Percentiles rank a stretch among this genome's conserved stretches.
These are phyloP conservation scores for Claviceps lovelessii DNA, from an alignment of 2,329 filamentous ascomycete species.

Conservation along the genomic window DNA sequence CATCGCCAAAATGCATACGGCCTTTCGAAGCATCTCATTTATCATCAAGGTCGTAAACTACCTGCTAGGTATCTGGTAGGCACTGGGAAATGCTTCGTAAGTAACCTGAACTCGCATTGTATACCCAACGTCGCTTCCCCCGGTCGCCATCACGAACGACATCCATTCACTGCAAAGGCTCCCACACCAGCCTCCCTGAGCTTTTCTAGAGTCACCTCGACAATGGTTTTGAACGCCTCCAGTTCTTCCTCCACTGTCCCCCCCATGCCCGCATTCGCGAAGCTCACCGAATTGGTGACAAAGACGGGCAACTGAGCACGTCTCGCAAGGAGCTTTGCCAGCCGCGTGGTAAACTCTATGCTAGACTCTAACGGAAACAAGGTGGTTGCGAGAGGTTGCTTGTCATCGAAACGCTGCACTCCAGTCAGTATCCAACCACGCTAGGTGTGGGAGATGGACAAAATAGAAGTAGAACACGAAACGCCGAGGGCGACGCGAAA, in stretches of 20 bases:
- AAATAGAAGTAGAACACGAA: neutral
- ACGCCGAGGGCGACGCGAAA: neutral
- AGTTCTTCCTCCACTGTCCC: slow-evolving; percentile 87
- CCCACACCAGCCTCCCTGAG: slow-evolving; percentile 12
- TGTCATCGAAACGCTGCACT: slow-evolving; percentile 34
- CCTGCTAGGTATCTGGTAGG: neutral
- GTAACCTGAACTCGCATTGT: neutral
- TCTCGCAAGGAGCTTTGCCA: slow-evolving; percentile 71
- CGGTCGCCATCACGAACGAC: neutral
- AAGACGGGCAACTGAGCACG: slow-evolving; percentile 66
- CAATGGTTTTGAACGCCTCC: slow-evolving; percentile 65
- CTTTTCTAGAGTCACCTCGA: slow-evolving; percentile 43
- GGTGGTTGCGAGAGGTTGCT: slow-evolving; percentile 59
- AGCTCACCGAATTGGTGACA: slow-evolving; percentile 74
- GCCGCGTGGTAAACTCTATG: slow-evolving; percentile 71
- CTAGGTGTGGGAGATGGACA: neutral
- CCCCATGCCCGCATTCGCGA: slow-evolving; percentile 58
- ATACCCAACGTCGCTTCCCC: neutral
- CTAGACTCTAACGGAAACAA: slow-evolving; percentile 64
- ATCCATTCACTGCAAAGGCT: slow-evolving; percentile 1
- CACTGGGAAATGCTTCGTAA: neutral
- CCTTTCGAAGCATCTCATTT: neutral
- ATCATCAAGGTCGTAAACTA: neutral
- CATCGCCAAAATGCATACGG: too few relatives aligned
- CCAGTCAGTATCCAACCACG: neutral